Base-by-base conservation (phyloP, 148 eudicot genomes). In the Spergularia bocconei region DNA sequence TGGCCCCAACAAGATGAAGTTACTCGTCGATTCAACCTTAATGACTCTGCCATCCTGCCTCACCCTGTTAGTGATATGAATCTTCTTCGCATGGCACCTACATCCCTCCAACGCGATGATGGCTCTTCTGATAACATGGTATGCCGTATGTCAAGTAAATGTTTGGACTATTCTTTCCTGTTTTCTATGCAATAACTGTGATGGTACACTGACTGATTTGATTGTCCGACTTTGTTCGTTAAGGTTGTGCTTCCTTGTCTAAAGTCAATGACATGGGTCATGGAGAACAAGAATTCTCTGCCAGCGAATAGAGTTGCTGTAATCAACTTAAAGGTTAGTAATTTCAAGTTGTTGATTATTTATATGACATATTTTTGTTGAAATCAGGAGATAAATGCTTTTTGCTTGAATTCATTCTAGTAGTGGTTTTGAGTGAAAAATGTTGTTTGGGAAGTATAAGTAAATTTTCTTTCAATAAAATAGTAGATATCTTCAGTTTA, bases 251-350 rank as follows among this genome's bases (percentile, higher is more conserved):
- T 93, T 81, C 95, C 98, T 82, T 90, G 95, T 81, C 93, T 93
- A 4, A 93, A 93, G 82, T 90, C 97, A 80, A 89, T 93, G 97
- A 93, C 97, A 63, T 93, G 98, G 98, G 91, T 80, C 64, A 91
- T 90, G 98, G 95, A 93, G 86, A 88, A 90, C 65, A 93, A 88
- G 75, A 85, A 76, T 83, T 85, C 84, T 23, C 33, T 79, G 48
- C 97, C 97, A 29, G 91, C 83, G 25, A 90, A 91, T 84, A 91
- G 91, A 83, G 86, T 90, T 63, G 98, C 98, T 73, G 88, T 93
- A 65, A 91, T 93, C 81, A 90, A 85, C 78, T 77, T 93, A 69
- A 93, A 93, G 98, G 97, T 91, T 79, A 73, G 79, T 71, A 23
- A 55, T 23, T 65, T 54, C 23, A 39, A 44, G 38, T 69, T 73